Conservation (phyloP, 179 eudicot species). For the Spergularia azorica region DNA sequence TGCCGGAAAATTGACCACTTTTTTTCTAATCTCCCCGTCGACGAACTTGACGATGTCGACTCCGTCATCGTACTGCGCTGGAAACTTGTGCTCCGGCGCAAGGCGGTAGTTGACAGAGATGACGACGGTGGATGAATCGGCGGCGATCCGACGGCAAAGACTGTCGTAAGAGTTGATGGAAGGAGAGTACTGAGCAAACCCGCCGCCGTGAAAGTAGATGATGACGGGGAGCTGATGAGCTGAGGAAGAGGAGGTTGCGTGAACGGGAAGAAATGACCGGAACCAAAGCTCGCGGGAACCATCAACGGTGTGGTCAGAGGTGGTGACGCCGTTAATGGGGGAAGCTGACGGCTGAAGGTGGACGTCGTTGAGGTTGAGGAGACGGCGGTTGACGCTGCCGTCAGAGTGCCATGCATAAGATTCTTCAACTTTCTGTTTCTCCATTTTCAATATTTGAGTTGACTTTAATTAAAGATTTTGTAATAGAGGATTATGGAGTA, state of each 20-base stretch:
- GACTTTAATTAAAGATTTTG: too few relatives aligned
- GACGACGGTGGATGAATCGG: slow-evolving; percentile 6
- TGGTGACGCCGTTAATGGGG: slow-evolving; percentile 20
- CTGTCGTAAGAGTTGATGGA: slow-evolving; percentile 8
- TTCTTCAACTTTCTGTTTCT: too few relatives aligned
- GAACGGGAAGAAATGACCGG: background rate
- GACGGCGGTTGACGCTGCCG: slow-evolving; percentile 34
- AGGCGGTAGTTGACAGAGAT: slow-evolving; percentile 31
- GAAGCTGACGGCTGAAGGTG: slow-evolving; percentile 11
- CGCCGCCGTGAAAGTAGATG: slow-evolving; percentile 36
- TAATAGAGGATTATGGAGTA: too few relatives aligned
- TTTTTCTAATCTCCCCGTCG: slow-evolving; percentile 2
- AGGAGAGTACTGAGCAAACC: slow-evolving; percentile 26
- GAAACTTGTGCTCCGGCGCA: slow-evolving; percentile 23
- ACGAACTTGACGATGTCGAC: slow-evolving; percentile 26
- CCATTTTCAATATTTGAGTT: too few relatives aligned
- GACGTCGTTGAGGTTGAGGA: slow-evolving; percentile 16
- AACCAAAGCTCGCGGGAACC: background rate
- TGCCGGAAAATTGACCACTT: slow-evolving; percentile 7
- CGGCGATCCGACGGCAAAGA: slow-evolving; percentile 26
- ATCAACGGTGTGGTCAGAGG: slow-evolving; percentile 29
- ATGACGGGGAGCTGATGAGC: slow-evolving; percentile 21
- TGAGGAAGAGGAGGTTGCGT: background rate
- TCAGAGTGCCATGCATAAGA: slow-evolving; percentile 5
- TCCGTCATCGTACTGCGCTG: slow-evolving; percentile 30